Base-by-base conservation (phyloP, 1,284 basidiomycete species). In the Malassezia brasiliensis region DNA sequence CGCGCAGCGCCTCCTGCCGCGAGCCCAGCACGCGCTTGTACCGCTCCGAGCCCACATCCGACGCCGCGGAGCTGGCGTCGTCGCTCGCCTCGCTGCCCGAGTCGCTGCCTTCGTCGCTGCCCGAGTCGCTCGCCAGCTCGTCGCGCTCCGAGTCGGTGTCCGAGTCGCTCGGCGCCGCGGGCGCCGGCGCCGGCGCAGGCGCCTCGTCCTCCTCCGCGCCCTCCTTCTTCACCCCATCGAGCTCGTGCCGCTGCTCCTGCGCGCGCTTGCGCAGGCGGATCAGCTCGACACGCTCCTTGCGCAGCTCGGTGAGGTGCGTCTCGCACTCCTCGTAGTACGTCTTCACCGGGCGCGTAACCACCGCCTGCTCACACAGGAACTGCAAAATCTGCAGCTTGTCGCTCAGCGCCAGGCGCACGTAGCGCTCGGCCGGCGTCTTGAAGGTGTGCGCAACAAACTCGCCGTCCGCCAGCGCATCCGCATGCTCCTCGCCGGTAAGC, bases 281-380 rank as follows among this genome's bases (percentile, higher is more conserved):
- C 50, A 91, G 83, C 64, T 98, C 93, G 35, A 93, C 88, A 75
- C 91, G 88, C 75, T 93, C 89, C 77, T 98, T 98, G 62, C 93
- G 79, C 48, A 94, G 79, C 40, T 90, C 87, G 10, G 94, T 96
- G 57, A 98, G 77, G 62, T 86, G 84, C 63, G 85, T 82, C 67
- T 91, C 90, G 67, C 87, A 89, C 50, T 83, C 82, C 66, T 98
- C 94, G 82, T 96, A 87, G 68, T 87, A 88, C 11, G 80, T 77
- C 69, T 91, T 87, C 40, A 96, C 82, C 5, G 83, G 80, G 72
- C 88, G 90, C 74, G 88, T 93, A 44, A 90, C 88, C 28, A 90
- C 83, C 0, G 86, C 90, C 47, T 91, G 77, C 70, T 93, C 87
- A 76, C 86, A 87, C 77, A 98, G 81, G 77, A 93, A 96, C 9